Evolutionary conservation across 169 alveolate genomes (phyloP).

Genomic region (Cryptosporidium muris): DNA sequence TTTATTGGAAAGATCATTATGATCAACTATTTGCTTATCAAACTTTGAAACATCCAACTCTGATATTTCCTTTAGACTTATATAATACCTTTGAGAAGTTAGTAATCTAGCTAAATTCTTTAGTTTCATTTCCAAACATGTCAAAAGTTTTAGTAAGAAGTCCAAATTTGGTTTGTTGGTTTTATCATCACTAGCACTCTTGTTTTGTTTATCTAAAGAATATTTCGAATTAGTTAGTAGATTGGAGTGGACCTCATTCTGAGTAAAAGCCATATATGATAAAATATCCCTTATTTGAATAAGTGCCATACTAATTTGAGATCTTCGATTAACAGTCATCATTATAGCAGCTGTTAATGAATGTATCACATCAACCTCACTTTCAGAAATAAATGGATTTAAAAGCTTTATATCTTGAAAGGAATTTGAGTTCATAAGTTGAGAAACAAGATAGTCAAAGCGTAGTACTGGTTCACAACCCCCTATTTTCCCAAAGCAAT

Average conservation of each 20-base stretch:
- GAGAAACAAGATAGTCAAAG: conserved; percentile 53
- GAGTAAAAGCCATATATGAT: conserved; percentile 12
- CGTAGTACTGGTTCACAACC: conserved; percentile 46
- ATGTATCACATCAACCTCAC: conserved; percentile 37
- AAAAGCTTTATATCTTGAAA: conserved; percentile 13
- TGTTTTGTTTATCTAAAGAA: background rate
- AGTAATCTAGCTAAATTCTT: conserved; percentile 62
- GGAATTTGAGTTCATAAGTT: conserved; percentile 44
- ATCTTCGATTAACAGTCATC: conserved; percentile 57
- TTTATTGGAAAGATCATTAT: background rate
- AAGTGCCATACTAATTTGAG: conserved; percentile 48
- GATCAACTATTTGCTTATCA: background rate
- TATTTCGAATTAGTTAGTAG: background rate
- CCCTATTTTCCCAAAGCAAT: conserved; percentile 13
- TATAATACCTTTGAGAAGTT: conserved; percentile 17
- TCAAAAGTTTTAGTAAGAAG: conserved; percentile 18
- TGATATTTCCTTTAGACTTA: background rate
- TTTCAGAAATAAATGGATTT: conserved; percentile 18
- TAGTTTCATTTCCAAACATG: conserved; percentile 48
- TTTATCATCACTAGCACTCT: background rate
- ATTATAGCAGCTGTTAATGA: conserved; percentile 60
- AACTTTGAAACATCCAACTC: background rate
- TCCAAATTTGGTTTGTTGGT: no score
- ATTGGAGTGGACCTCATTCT: background rate
- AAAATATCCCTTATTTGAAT: conserved; percentile 53